A percentile compares a stretch with the other conserved stretches of the same genome.
Conservation (phyloP, 371 early-diverging fungal species). For the Paraphysoderma sedebokerense region DNA sequence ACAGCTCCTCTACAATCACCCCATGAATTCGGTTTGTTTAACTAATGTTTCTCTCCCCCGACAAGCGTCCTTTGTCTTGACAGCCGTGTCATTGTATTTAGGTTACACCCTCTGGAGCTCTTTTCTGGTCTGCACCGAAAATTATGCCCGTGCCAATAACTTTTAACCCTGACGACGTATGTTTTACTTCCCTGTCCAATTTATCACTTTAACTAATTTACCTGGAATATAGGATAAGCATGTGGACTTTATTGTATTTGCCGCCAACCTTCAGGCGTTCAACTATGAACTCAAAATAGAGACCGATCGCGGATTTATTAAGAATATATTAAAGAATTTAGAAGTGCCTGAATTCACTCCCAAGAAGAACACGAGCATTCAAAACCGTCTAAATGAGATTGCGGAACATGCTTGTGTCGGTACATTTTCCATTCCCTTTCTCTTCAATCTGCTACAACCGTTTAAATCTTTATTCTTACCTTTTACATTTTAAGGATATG, state of each 20-base stretch:
- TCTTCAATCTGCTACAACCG: background rate
- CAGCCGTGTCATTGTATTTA: constrained; percentile 11
- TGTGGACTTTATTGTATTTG: constrained; percentile 77
- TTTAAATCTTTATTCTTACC: too few species aligned
- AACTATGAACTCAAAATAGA: constrained; percentile 76
- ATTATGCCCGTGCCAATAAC: constrained; percentile 76
- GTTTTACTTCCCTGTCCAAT: constrained; percentile 2
- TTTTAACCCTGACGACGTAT: constrained; percentile 62
- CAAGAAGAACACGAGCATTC: constrained; percentile 86
- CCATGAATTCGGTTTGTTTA: constrained; percentile 49
- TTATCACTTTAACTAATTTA: background rate
- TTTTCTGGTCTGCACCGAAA: constrained; percentile 99
- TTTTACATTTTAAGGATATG: background rate
- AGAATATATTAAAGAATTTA: constrained; percentile 38
- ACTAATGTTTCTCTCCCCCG: constrained; percentile 9
- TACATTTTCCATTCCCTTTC: background rate
- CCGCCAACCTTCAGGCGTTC: constrained; percentile 88
- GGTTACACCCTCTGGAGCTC: constrained; percentile 78
- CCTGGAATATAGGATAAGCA: constrained; percentile 36
- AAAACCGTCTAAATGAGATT: constrained; percentile 72
- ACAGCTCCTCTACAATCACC: constrained; percentile 89
- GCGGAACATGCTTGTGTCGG: constrained; percentile 5
- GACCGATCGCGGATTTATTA: constrained; percentile 47
- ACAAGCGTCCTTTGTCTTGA: constrained; percentile 6
- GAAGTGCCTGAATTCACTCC: constrained; percentile 72